Percentiles rank a stretch among this genome's conserved stretches.
Evolutionary conservation across 345 rosid genomes (phyloP).

Genomic region (Arabis hirsuta): DNA sequence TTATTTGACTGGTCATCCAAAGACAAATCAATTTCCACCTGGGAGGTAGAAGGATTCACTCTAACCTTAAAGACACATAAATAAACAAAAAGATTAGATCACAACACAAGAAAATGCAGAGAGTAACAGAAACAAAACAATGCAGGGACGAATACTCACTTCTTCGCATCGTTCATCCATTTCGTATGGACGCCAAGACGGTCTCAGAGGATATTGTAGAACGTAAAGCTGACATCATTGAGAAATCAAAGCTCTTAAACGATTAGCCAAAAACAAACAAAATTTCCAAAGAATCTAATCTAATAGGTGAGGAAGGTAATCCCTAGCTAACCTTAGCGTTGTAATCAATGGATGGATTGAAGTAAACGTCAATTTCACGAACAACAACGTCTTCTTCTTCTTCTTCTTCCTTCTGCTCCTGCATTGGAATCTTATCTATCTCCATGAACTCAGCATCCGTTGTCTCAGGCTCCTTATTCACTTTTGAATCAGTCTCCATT

Average conservation of each 20-base stretch:
- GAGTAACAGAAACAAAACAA: not conserved
- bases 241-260: not conserved
- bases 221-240: conserved; percentile 70
- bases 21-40: conserved; percentile 73
- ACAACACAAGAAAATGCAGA: not conserved
- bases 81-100: conserved; percentile 13
- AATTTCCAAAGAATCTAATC: no score
- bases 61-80: conserved; percentile 58
- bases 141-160: no score
- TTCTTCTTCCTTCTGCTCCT: no score
- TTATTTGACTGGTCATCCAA: conserved; percentile 55
- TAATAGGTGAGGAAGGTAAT: no score
- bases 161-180: conserved; percentile 70
- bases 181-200: conserved; percentile 89
- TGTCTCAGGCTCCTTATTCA: conserved; percentile 37
- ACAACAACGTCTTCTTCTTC: conserved; percentile 56
- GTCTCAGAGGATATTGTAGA: conserved; percentile 81
- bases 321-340: conserved; percentile 49
- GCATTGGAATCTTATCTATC: no score
- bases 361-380: conserved; percentile 84
- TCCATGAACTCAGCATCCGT: conserved; percentile 50
- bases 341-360: conserved; percentile 59
- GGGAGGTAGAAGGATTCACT: conserved; percentile 60
- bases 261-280: no score
- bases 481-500: conserved; percentile 58